Evolutionary conservation across 805 yeast species (phyloP).

Genomic region (Myxozyma kluyveri): DNA sequence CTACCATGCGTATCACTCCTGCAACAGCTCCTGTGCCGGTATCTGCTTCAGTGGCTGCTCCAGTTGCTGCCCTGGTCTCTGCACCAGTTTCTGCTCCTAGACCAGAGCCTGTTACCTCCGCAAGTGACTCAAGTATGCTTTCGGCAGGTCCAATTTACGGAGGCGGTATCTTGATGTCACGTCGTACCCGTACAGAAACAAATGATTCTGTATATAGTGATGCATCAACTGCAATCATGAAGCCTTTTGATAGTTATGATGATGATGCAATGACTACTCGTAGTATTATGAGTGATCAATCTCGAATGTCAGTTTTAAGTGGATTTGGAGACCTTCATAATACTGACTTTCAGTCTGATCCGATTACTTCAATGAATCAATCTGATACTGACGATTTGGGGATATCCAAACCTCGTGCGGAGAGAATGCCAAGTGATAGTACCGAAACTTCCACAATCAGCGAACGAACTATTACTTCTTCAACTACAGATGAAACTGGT

Average conservation of each 20-base stretch:
- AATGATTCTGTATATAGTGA: conserved; percentile 14
- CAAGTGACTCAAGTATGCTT: not conserved
- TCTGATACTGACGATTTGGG: no score
- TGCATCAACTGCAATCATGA: conserved; percentile 24
- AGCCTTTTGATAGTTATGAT: conserved; percentile 14
- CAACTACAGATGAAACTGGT: not conserved
- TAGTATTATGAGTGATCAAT: no score
- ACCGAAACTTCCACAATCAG: no score
- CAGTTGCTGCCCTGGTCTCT: not conserved
- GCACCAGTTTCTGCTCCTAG: not conserved
- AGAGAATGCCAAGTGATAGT: no score
- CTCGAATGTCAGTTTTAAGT: no score
- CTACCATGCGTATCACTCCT: not conserved
- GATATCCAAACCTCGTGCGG: no score
- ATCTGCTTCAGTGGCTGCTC: not conserved
- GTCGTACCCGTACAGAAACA: conserved; percentile 11
- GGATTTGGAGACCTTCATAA: no score
- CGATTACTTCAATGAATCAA: no score
- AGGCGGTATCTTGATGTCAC: conserved; percentile 6
- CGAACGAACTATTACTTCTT: not conserved
- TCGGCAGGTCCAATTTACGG: not conserved
- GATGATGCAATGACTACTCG: not conserved
- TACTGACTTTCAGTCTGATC: no score
- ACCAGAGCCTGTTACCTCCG: not conserved
- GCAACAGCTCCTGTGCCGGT: not conserved